These are phyloP conservation scores for Rhizophagus sp. DNA, from an alignment of 192 early-diverging fungal genomes.

Conservation along the genomic window DNA sequence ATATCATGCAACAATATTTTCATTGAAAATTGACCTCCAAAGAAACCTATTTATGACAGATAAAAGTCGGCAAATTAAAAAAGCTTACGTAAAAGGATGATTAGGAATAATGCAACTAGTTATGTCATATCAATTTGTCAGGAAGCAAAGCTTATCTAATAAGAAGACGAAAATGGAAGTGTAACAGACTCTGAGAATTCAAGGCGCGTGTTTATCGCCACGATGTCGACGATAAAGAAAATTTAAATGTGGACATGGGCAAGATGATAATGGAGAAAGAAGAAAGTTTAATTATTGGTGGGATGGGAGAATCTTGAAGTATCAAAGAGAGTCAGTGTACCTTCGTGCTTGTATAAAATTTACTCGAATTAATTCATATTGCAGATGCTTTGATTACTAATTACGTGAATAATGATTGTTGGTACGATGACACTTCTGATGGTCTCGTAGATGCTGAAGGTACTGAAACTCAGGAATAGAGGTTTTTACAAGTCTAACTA, in stretches of 20 bases:
- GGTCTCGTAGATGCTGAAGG: neutral
- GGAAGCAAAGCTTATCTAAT: too few relatives aligned
- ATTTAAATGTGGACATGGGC: neutral
- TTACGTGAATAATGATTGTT: constrained; percentile 29
- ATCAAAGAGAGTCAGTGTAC: constrained; percentile 8
- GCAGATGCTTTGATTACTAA: constrained; percentile 3
- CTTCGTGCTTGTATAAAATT: neutral
- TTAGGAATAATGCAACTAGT: too few relatives aligned
- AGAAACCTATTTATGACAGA: too few relatives aligned
- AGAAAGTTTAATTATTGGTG: constrained; percentile 29
- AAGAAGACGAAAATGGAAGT: neutral
- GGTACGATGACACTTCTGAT: constrained; percentile 29
- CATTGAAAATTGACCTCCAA: too few relatives aligned
- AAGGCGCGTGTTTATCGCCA: constrained; percentile 18
- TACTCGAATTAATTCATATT: neutral
- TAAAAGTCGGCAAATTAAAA: too few relatives aligned
- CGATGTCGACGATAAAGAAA: neutral
- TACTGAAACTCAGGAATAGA: neutral
- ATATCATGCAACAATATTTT: too few relatives aligned
- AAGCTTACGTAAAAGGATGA: too few relatives aligned
- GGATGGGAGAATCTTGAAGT: constrained; percentile 23
- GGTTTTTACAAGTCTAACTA: neutral
- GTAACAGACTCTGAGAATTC: neutral
- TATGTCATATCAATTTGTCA: too few relatives aligned
- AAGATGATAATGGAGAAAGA: constrained; percentile 21